Conservation (phyloP, 2,329 filamentous ascomycete genomes). For the Epichloe amarillans region DNA sequence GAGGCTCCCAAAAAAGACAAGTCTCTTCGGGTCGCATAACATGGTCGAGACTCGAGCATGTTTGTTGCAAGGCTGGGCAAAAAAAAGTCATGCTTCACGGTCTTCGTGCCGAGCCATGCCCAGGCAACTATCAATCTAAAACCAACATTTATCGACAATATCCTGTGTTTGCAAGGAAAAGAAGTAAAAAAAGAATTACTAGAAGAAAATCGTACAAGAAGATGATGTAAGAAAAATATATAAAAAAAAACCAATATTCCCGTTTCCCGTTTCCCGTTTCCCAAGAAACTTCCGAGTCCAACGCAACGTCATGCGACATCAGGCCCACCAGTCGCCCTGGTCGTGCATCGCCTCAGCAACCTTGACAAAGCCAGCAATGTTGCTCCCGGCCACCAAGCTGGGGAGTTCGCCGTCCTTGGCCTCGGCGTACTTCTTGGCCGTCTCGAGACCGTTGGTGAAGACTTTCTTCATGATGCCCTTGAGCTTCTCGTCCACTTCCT, state of each 20-base stretch:
- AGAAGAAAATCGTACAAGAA: not conserved
- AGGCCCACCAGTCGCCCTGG: conserved; percentile 82
- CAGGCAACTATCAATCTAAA: not conserved
- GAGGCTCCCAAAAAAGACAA: too few species aligned
- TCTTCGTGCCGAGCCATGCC: not conserved
- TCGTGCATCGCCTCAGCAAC: conserved; percentile 88
- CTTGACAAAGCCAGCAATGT: conserved; percentile 97
- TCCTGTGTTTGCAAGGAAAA: too few species aligned
- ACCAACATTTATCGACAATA: not conserved
- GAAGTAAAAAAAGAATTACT: not conserved
- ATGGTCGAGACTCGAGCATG: too few species aligned
- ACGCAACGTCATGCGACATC: not conserved
- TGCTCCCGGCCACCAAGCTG: conserved; percentile 81
- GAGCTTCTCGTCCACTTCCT: conserved; percentile 85
- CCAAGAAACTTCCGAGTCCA: too few species aligned
- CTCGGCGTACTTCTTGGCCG: conserved; percentile 77
- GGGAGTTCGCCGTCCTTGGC: conserved; percentile 72
- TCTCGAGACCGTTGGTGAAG: conserved; percentile 80
- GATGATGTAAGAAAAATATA: not conserved
- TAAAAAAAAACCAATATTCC: too few species aligned
- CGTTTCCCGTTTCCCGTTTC: too few species aligned
- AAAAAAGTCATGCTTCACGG: too few species aligned
- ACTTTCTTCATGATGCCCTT: conserved; percentile 91
- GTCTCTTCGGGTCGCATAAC: too few species aligned
- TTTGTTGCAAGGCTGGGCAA: too few species aligned